Evolutionary conservation across 2,329 filamentous ascomycete species (phyloP), one percentile per base, ranked within the genome.

Genomic region (Diplodia mutila): DNA sequence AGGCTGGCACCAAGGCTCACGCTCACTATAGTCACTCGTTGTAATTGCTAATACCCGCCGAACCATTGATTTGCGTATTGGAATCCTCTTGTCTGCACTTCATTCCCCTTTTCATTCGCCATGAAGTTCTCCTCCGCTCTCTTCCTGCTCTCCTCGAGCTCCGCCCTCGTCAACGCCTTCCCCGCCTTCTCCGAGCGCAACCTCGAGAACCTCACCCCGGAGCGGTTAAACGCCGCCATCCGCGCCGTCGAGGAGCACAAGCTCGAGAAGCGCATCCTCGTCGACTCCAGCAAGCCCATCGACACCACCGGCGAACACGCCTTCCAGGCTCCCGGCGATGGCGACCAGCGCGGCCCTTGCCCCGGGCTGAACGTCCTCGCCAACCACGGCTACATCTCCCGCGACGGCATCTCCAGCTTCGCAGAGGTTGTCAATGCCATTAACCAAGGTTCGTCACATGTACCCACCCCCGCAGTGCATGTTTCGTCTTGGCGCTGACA

Each of bases 311-410:
- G 66, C 21, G 61, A 68, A 11, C 66, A 68, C 51, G 66, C 66
- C 16, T 68, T 68, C 37, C 39, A 27, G 37, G 59, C 66, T n/a
- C 66, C 66, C n/a, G 61, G 61, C 39, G 66, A 51, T 2, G 46
- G 46, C 16, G 65, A 67, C 46, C 65, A 74, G 67, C 72, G 73
- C 34, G 70, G 70, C 3, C 77, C 77, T 11, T 79, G 77, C 64
- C 77, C 77, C 2, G 75, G 70, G 1, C 69, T 79, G 27, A 79
- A 79, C 59, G 69, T 73, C 11, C 71, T 78, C 14, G 77, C 77
- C 23, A 79, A 79, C 66, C 74, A 78, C 61, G 71, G 69, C 49
- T 69, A 79, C 69, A 68, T 80, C 14, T 74, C 77, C 9, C 75
- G 70, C 57, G 48, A 67, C 18, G 65, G 65, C 55, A 57, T 67